Percentiles rank a stretch among this genome's conserved stretches.
phyloP scores from a whole-genome alignment of 129 eudicot species.

The Heracleum sosnowskyi region DNA sequence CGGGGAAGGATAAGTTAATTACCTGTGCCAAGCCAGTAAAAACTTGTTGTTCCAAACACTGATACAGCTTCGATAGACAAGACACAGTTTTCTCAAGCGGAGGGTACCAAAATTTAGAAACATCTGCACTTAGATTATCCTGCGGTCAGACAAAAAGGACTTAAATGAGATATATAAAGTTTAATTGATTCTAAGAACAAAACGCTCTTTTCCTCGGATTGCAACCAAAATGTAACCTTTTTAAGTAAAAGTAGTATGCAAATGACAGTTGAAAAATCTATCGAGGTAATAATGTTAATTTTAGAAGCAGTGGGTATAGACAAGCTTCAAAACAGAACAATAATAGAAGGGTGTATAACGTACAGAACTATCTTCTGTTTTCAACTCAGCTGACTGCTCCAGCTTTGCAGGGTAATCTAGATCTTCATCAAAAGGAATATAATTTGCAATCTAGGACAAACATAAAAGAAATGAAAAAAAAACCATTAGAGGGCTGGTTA shows the following conservation, averaged over 20 bases:
- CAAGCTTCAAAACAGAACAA: conserved; percentile 1
- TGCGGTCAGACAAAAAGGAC: conserved; percentile 20
- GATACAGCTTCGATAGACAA: conserved; percentile 79
- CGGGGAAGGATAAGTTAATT: conserved; percentile 9
- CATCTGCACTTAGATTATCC: conserved; percentile 60
- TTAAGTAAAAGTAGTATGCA: not conserved
- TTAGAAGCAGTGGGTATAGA: not conserved
- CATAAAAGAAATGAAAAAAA: conserved; percentile 12
- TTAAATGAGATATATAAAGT: not conserved
- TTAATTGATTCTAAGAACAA: not conserved
- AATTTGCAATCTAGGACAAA: conserved; percentile 76
- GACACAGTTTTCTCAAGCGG: conserved; percentile 91
- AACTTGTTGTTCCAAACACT: conserved; percentile 74
- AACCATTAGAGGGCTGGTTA: not conserved
- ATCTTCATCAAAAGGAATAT: conserved; percentile 80
- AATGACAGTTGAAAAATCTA: not conserved
- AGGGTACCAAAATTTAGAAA: conserved; percentile 81
- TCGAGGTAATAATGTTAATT: not conserved
- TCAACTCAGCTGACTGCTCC: conserved; percentile 63
- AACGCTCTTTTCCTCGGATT: not conserved
- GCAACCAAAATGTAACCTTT: not conserved
- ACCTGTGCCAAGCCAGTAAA: conserved; percentile 99
- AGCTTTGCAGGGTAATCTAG: conserved; percentile 83
- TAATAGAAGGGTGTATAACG: conserved; percentile 13
- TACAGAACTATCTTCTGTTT: conserved; percentile 54